Conservation (phyloP, 768 basidiomycete species). For the Trametes cingulata region DNA sequence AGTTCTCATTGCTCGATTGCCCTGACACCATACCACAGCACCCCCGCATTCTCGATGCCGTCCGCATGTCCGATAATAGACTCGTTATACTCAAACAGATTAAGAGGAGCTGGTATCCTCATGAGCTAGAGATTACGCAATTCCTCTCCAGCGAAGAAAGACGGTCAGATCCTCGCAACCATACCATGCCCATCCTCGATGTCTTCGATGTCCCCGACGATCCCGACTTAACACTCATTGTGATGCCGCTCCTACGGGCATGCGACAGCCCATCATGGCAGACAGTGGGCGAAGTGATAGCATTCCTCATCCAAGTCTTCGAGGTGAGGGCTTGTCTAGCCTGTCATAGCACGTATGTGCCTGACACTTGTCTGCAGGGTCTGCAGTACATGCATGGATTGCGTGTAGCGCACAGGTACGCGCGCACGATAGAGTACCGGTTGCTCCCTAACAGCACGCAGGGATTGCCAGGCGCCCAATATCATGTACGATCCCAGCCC, state of each 20-base stretch:
- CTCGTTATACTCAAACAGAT: slow-evolving; percentile 13
- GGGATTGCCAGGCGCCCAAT: too few species aligned
- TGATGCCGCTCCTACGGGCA: slow-evolving; percentile 35
- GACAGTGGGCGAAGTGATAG: not conserved
- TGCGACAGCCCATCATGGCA: slow-evolving; percentile 33
- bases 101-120: slow-evolving; percentile 8
- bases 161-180: slow-evolving; percentile 28
- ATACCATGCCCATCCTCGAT: slow-evolving; percentile 28
- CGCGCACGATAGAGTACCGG: too few species aligned
- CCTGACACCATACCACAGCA: not conserved
- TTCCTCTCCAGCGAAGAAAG: slow-evolving; percentile 27
- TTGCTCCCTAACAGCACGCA: too few species aligned
- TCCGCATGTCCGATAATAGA: slow-evolving; percentile 1
- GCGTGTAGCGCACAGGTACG: too few species aligned
- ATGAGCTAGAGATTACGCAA: slow-evolving; percentile 30
- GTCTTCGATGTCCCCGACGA: slow-evolving; percentile 18
- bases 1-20: slow-evolving; percentile 17
- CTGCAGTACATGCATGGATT: too few species aligned
- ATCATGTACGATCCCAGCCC: not conserved
- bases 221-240: slow-evolving; percentile 27
- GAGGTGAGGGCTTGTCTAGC: not conserved
- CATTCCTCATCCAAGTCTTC: not conserved
- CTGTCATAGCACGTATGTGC: not conserved
- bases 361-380: not conserved
- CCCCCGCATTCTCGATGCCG: slow-evolving; percentile 6